A percentile compares a stretch with the other conserved stretches of the same genome.
Evolutionary conservation across 257 asterid species (phyloP).

Genomic region (Solanum corneliomulleri): DNA sequence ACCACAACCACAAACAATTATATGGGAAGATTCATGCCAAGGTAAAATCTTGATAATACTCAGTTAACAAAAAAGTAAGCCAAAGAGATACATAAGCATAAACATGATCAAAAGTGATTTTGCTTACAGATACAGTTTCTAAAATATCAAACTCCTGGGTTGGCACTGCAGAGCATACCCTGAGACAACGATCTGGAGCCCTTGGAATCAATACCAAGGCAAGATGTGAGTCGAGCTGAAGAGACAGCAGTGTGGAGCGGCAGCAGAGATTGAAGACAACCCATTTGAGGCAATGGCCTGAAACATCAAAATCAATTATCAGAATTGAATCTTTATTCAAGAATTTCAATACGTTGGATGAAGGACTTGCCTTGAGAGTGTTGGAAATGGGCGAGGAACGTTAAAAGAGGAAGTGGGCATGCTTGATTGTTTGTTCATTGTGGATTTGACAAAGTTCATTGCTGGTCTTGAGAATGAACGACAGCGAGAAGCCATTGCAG

Average conservation of each 20-base stretch:
- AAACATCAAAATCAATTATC: not conserved
- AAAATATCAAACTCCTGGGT: constrained; percentile 93
- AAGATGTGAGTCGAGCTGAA: constrained; percentile 76
- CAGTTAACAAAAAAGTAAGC: not conserved
- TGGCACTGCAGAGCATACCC: constrained; percentile 99
- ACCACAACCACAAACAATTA: not conserved
- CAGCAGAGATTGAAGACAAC: constrained; percentile 52
- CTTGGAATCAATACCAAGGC: constrained; percentile 59
- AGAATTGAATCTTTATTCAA: not conserved
- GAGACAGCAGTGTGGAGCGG: constrained; percentile 80
- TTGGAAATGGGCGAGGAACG: constrained; percentile 9
- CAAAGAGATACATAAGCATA: not conserved
- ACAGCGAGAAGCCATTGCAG: constrained; percentile 54
- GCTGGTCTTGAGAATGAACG: constrained; percentile 64
- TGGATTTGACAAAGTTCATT: constrained; percentile 43
- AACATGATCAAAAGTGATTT: not conserved
- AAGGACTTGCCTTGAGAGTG: constrained; percentile 18
- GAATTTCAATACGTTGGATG: not conserved
- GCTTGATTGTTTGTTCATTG: constrained; percentile 32
- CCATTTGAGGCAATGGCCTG: constrained; percentile 47
- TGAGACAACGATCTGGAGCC: constrained; percentile 94
- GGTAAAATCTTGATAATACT: not conserved
- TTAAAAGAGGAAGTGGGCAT: constrained; percentile 6
- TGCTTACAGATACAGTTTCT: constrained; percentile 58
- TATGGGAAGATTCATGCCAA: not conserved